Percentiles rank a stretch among this genome's conserved stretches.
Evolutionary conservation across 352 stramenopile species (phyloP).

Genomic region (Blastocystis hominis): DNA sequence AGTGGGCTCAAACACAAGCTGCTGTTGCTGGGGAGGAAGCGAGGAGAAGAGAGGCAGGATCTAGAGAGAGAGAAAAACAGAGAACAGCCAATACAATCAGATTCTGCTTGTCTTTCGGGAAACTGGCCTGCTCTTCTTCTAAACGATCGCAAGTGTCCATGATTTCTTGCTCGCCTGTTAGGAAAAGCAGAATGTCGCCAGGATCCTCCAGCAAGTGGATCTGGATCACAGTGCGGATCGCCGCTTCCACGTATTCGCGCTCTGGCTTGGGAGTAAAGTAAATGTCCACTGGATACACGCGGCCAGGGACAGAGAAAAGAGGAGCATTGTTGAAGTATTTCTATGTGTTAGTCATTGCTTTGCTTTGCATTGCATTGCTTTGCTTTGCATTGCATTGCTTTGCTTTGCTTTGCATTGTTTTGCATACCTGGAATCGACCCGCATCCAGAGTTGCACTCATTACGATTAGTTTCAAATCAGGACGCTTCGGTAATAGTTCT

Average conservation of each 20-base stretch:
- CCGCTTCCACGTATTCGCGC: slow-evolving; percentile 90
- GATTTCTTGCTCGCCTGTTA: slow-evolving; percentile 97
- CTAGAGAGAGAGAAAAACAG: slow-evolving; percentile 96
- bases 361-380: no score
- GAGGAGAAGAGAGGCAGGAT: slow-evolving; percentile 86
- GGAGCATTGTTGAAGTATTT: slow-evolving; percentile 86
- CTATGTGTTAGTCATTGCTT: not conserved
- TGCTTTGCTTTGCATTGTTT: slow-evolving; percentile 59
- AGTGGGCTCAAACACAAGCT: slow-evolving; percentile 81
- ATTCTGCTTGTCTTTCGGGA: slow-evolving; percentile 67
- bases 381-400: no score
- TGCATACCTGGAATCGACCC: slow-evolving; percentile 80
- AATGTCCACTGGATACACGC: no score
- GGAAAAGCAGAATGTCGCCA: slow-evolving; percentile 95
- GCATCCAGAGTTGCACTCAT: slow-evolving; percentile 97
- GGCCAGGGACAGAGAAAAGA: slow-evolving; percentile 84
- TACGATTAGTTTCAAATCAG: slow-evolving; percentile 92
- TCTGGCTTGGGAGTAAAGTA: slow-evolving; percentile 73
- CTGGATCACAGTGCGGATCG: slow-evolving; percentile 67
- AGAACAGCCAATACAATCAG: slow-evolving; percentile 60
- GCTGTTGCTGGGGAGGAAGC: slow-evolving; percentile 79
- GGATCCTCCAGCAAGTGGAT: slow-evolving; percentile 92
- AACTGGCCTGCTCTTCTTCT: slow-evolving; percentile 65
- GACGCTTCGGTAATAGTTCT: slow-evolving; percentile 82
- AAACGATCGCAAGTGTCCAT: slow-evolving; percentile 82